These are phyloP conservation scores for Lyophyllum atratum DNA, from an alignment of 768 basidiomycete species.

Conservation along the genomic window DNA sequence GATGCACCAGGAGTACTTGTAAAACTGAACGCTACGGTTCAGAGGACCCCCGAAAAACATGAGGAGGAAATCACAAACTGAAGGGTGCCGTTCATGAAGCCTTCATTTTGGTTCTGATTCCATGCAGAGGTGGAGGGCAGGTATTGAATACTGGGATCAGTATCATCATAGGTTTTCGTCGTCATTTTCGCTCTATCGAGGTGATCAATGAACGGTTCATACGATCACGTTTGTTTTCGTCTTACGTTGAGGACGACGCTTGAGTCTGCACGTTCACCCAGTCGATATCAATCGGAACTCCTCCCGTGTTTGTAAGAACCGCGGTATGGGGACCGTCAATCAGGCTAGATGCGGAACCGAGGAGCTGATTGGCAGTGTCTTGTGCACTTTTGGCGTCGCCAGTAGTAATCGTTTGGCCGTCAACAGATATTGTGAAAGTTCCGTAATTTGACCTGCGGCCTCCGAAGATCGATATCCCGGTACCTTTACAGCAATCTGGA, in stretches of 20 bases:
- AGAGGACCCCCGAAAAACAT: neutral
- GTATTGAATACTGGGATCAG: constrained; percentile 38
- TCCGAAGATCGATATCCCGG: constrained; percentile 55
- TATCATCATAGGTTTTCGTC: constrained; percentile 42
- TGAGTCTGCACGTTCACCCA: constrained; percentile 42
- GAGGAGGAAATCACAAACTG: constrained; percentile 37
- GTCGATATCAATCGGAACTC: constrained; percentile 52
- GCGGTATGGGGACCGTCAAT: constrained; percentile 48
- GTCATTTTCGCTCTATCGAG: constrained; percentile 24
- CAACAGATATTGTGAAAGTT: constrained; percentile 43
- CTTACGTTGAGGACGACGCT: constrained; percentile 39
- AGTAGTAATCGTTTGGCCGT: constrained; percentile 37
- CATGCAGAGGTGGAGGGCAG: constrained; percentile 37
- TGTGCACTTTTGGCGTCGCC: constrained; percentile 34
- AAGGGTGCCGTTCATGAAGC: constrained; percentile 38
- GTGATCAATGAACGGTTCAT: constrained; percentile 1
- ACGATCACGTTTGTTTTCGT: neutral
- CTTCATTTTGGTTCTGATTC: constrained; percentile 28
- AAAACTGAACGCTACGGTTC: constrained; percentile 31
- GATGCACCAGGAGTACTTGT: constrained; percentile 39
- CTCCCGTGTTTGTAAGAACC: constrained; percentile 46
- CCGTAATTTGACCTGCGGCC: constrained; percentile 49
- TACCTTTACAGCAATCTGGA: constrained; percentile 31
- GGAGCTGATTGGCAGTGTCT: constrained; percentile 33
- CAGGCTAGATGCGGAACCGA: constrained; percentile 46